These are phyloP conservation scores for Phytophthora tentaculata DNA, from an alignment of 352 stramenopile genomes.

Conservation along the genomic window DNA sequence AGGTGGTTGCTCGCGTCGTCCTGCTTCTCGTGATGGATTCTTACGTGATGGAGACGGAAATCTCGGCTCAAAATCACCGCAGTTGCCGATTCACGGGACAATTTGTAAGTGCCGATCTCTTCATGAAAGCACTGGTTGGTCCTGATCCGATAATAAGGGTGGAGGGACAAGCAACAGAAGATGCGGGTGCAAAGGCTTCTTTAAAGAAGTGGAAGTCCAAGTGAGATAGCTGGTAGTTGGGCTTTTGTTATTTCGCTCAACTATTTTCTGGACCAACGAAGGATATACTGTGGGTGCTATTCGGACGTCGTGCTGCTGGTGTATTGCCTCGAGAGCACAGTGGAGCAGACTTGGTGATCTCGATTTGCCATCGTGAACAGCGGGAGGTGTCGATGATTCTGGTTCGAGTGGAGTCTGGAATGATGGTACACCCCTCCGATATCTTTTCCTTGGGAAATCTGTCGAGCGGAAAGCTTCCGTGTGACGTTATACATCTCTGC, in stretches of 20 bases:
- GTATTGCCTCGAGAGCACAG: not conserved
- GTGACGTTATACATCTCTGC: too few relatives aligned
- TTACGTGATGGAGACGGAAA: not conserved
- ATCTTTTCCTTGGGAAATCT: too few relatives aligned
- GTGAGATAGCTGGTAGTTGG: not conserved
- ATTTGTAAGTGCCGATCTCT: not conserved
- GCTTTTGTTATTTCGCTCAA: not conserved
- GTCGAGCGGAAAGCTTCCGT: too few relatives aligned
- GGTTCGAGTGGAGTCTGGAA: not conserved
- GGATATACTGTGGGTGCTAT: not conserved
- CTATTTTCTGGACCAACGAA: not conserved
- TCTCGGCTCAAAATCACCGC: not conserved
- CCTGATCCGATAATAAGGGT: not conserved
- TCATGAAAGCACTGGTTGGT: not conserved
- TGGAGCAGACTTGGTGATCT: not conserved
- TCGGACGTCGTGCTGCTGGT: not conserved
- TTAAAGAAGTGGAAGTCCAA: not conserved
- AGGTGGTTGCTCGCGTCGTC: not conserved
- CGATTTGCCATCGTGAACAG: not conserved
- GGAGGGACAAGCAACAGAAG: not conserved
- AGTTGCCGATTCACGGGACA: not conserved
- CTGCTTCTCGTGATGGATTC: not conserved
- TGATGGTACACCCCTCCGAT: too few relatives aligned
- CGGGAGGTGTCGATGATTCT: not conserved
- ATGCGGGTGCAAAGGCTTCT: not conserved